phyloP scores from a whole-genome alignment of 2,329 filamentous ascomycete genomes.

The Berkeleyomyces rouxiae region DNA sequence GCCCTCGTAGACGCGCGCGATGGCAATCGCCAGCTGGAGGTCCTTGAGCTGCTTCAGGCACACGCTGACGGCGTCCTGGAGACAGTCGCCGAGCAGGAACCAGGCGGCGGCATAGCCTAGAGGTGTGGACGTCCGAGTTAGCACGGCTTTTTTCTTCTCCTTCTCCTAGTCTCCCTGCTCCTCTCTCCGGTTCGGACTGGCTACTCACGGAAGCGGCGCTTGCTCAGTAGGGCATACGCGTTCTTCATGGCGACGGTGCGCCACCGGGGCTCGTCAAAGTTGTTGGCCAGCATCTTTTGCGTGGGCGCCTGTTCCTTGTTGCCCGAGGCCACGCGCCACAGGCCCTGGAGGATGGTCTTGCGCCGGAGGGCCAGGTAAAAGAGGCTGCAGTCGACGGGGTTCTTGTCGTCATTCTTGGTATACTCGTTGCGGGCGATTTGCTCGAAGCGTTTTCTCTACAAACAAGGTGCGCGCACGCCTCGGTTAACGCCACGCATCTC shows the following conservation, averaged over 20 bases:
- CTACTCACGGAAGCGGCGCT: conserved; percentile 59
- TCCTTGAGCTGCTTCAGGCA: conserved; percentile 79
- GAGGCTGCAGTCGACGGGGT: conserved; percentile 77
- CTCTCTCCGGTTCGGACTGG: too few species aligned
- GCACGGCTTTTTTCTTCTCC: neutral
- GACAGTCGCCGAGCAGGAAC: conserved; percentile 74
- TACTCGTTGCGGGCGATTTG: conserved; percentile 87
- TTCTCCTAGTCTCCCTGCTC: too few species aligned
- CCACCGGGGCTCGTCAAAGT: conserved; percentile 79
- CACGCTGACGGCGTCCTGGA: conserved; percentile 73
- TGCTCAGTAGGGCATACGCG: conserved; percentile 85
- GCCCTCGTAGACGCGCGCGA: conserved; percentile 76
- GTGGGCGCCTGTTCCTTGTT: conserved; percentile 74
- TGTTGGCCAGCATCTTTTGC: conserved; percentile 65
- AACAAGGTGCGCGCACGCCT: neutral
- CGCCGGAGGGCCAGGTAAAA: conserved; percentile 85
- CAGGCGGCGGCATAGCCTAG: conserved; percentile 87
- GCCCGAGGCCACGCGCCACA: conserved; percentile 91
- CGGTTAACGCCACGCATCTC: too few species aligned
- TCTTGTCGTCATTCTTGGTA: conserved; percentile 69
- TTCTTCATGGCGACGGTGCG: conserved; percentile 85
- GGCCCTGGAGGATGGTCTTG: conserved; percentile 73
- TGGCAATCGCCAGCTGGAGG: conserved; percentile 73
- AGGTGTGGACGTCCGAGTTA: neutral
- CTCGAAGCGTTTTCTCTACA: conserved; percentile 43